Conservation (phyloP, 208 protist genomes). For the Acanthamoeba divionensis region DNA sequence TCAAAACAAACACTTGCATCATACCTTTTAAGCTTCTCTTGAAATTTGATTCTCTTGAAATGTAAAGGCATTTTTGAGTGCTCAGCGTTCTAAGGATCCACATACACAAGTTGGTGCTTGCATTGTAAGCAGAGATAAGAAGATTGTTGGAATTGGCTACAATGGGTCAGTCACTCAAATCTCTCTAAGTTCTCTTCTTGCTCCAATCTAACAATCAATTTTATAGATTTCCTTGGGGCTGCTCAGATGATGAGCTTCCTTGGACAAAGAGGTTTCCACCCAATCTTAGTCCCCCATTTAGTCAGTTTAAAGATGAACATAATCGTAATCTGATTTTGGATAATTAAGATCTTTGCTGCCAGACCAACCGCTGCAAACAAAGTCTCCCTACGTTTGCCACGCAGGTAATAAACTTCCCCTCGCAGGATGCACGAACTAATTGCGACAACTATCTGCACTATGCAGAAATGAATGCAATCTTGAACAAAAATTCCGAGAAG, state of each 20-base stretch:
- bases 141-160: constrained; percentile 83
- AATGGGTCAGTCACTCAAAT: constrained; percentile 64
- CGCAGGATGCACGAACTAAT: too few species aligned
- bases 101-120: constrained; percentile 76
- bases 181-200: background rate
- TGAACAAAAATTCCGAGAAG: constrained; percentile 71
- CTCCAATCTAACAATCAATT: background rate
- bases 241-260: constrained; percentile 75
- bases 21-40: background rate
- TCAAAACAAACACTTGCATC: background rate
- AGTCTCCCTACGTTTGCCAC: constrained; percentile 81
- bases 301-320: background rate
- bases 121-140: constrained; percentile 78
- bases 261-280: constrained; percentile 60
- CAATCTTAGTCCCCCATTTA: background rate
- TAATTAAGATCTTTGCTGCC: background rate
- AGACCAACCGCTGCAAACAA: constrained; percentile 63
- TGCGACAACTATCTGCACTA: background rate
- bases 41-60: background rate
- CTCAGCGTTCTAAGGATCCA: constrained; percentile 79
- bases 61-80: constrained; percentile 40
- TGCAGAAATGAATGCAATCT: constrained; percentile 78
- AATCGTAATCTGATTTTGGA: too few species aligned
- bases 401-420: constrained; percentile 46
- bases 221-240: constrained; percentile 73